Evolutionary conservation across 495 filamentous ascomycete genomes (phyloP), one percentile per base, ranked within the genome.

Genomic region (Pyrenula massariospora): DNA sequence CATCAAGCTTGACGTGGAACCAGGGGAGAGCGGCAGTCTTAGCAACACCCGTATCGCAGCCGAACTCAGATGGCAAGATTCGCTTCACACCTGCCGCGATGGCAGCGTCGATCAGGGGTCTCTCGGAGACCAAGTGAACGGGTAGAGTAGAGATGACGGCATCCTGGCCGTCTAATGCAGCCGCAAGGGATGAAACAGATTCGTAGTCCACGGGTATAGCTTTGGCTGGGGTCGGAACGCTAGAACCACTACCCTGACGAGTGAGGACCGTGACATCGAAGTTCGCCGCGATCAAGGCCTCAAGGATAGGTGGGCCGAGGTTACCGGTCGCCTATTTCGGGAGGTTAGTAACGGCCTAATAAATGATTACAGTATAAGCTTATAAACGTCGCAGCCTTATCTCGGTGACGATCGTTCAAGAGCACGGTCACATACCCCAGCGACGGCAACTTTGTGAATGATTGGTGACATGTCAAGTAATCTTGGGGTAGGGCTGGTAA

Each of bases 81-180:
- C 82, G 76, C 62, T 75, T 74, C 1, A 86, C 79, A 20, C 79
- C 78, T 2, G 77, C 84, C 0, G 74, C 73, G 24, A 79, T 59
- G 0, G 80, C 76, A 1, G 82, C 84, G 57, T 86, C 80, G 21
- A 85, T 72, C 24, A 83, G 68, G 1, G 62, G 73, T 0, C 54
- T 24, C 2, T 64, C 63, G 24, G 68, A 73, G 20, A 85, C 61
- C 10, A 74, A 63, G 31, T 8, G 15, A 15, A 15, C 15, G 5
- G 31, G 31, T 42, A 42, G 31, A 5, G 15, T 8, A 22, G 77
- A 82, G 25, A 87, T 71, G 1, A 84, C 72, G 0, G 81, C 78
- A 59, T 86, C 84, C 53, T 82, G 76, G 21, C 73, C 76, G 0
- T 60, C 47, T 24, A 86, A 66, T 2, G 76, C 80, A 1, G 62